A percentile compares a stretch with the other conserved stretches of the same genome.
Conservation (phyloP, 257 asterid species). For the Solanum commersonii region DNA sequence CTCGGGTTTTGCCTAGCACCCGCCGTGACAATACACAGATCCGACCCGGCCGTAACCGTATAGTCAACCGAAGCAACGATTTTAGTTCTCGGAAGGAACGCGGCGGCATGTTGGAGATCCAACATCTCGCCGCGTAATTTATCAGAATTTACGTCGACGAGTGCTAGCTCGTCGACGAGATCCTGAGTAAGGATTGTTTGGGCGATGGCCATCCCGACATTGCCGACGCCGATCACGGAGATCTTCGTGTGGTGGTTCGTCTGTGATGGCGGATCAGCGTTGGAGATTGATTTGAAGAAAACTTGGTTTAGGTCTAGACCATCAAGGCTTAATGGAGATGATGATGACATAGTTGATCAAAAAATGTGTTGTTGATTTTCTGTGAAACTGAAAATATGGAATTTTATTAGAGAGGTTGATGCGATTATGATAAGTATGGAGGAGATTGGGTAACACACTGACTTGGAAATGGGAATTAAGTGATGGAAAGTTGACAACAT, state of each 20-base stretch:
- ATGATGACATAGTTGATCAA: conserved; percentile 34
- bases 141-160: conserved; percentile 58
- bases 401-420: background rate
- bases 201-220: conserved; percentile 94
- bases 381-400: background rate
- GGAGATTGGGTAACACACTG: background rate
- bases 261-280: conserved; percentile 27
- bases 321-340: conserved; percentile 60
- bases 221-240: conserved; percentile 81
- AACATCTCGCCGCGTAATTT: conserved; percentile 84
- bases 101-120: conserved; percentile 90
- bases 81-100: conserved; percentile 76
- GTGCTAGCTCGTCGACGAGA: conserved; percentile 62
- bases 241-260: conserved; percentile 54
- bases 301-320: conserved; percentile 55
- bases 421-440: background rate
- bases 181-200: conserved; percentile 86
- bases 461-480: background rate
- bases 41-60: conserved; percentile 51
- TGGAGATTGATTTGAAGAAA: conserved; percentile 56
- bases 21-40: conserved; percentile 77
- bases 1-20: conserved; percentile 80
- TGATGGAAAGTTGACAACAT: background rate
- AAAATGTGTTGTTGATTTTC: background rate
- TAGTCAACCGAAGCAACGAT: conserved; percentile 58